phyloP scores from a whole-genome alignment of 371 early-diverging fungal species.

The Mortierella sp. region DNA sequence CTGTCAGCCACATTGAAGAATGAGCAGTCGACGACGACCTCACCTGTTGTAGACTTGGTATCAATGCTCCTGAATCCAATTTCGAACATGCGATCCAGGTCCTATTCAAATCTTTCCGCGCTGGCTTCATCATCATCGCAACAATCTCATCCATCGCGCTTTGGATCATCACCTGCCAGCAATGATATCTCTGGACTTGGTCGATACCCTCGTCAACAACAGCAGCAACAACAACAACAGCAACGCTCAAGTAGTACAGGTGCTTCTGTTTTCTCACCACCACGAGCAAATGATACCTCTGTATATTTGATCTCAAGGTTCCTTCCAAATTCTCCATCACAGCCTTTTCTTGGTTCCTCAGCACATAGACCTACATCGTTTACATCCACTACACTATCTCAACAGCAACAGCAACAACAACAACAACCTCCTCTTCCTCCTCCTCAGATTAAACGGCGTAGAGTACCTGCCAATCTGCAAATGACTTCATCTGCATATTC shows the following conservation, averaged over 20 bases:
- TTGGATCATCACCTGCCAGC: background rate
- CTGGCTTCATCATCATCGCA: constrained; percentile 4
- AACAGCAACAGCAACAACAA: background rate
- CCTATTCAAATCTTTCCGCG: constrained; percentile 16
- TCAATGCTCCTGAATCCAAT: constrained; percentile 32
- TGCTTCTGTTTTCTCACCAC: background rate
- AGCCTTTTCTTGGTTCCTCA: constrained; percentile 15
- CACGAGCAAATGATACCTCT: constrained; percentile 1
- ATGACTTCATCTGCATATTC: constrained; percentile 14
- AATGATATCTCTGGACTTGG: background rate
- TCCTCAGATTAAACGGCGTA: background rate
- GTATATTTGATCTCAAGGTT: constrained; percentile 27
- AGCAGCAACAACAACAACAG: background rate
- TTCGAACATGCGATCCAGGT: constrained; percentile 18
- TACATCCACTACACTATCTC: background rate
- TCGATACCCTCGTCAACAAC: background rate
- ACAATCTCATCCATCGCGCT: background rate
- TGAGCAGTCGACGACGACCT: background rate
- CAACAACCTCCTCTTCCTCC: background rate
- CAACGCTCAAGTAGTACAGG: background rate
- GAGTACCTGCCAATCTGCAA: constrained; percentile 21
- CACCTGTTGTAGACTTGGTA: constrained; percentile 24
- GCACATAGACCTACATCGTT: constrained; percentile 10
- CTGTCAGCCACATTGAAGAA: background rate
- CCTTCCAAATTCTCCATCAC: constrained; percentile 24